phyloP scores from a whole-genome alignment of 164 flowering plant genomes.

The Amborella trichopoda region DNA sequence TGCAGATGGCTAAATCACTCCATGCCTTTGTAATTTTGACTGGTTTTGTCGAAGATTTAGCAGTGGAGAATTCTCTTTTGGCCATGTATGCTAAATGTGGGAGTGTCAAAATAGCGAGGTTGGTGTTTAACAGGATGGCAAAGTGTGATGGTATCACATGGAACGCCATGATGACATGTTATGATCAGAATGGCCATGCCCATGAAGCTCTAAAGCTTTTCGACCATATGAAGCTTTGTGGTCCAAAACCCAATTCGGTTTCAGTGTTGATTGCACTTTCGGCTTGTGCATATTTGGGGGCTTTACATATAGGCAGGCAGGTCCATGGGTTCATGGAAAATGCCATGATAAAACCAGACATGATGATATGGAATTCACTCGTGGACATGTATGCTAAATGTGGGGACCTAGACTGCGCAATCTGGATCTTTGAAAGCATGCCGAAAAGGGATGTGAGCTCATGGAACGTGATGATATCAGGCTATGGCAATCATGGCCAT shows the following conservation, averaged over 20 bases:
- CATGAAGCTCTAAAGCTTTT: slow-evolving; percentile 28
- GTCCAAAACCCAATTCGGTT: slow-evolving; percentile 20
- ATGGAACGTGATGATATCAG: slow-evolving; percentile 36
- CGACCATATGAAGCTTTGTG: slow-evolving; percentile 22
- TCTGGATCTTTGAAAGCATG: slow-evolving; percentile 16
- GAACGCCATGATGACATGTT: slow-evolving; percentile 38
- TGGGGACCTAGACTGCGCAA: slow-evolving; percentile 27
- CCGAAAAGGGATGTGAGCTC: slow-evolving; percentile 18
- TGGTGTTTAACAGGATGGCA: slow-evolving; percentile 20
- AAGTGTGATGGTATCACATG: slow-evolving; percentile 30
- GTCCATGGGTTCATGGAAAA: slow-evolving; percentile 18
- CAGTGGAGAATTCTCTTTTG: slow-evolving; percentile 24
- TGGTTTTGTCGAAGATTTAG: slow-evolving; percentile 19
- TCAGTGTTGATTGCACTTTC: slow-evolving; percentile 27
- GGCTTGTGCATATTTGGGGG: slow-evolving; percentile 32
- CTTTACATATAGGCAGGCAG: slow-evolving; percentile 22
- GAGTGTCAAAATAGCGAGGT: slow-evolving; percentile 15
- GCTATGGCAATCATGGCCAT: slow-evolving; percentile 31
- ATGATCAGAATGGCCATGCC: slow-evolving; percentile 30
- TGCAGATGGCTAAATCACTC: slow-evolving; percentile 16
- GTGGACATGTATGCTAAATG: slow-evolving; percentile 42
- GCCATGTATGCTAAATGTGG: slow-evolving; percentile 29
- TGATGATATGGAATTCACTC: slow-evolving; percentile 25
- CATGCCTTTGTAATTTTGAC: slow-evolving; percentile 23
- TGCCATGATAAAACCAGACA: slow-evolving; percentile 11